phyloP scores from a whole-genome alignment of 352 stramenopile species.

The Phytophthora melonis region DNA sequence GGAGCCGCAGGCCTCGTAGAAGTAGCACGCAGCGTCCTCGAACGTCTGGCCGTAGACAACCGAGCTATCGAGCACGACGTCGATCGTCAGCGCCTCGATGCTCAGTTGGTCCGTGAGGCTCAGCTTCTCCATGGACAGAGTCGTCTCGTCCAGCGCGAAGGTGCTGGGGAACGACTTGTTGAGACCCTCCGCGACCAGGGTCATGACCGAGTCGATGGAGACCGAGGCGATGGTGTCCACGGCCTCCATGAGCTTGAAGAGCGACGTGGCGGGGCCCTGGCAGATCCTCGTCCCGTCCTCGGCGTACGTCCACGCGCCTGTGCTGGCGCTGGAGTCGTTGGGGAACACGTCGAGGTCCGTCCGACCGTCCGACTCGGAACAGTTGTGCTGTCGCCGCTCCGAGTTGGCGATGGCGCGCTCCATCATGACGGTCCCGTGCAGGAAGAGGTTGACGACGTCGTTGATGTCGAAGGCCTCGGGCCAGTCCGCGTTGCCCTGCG shows the following conservation, averaged over 20 bases:
- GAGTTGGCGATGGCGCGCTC: constrained; percentile 50
- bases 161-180: constrained; percentile 44
- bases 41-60: constrained; percentile 33
- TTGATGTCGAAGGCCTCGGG: constrained; percentile 30
- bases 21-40: constrained; percentile 18
- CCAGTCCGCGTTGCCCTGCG: constrained; percentile 27
- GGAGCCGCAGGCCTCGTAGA: constrained; percentile 12
- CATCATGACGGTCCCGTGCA: constrained; percentile 54
- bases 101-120: constrained; percentile 37
- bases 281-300: constrained; percentile 50
- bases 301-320: constrained; percentile 37
- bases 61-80: constrained; percentile 30
- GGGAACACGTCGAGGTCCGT: constrained; percentile 32
- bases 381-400: constrained; percentile 43
- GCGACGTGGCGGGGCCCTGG: constrained; percentile 41
- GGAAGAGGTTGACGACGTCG: constrained; percentile 41
- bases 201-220: constrained; percentile 33
- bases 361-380: constrained; percentile 46
- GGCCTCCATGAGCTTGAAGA: constrained; percentile 46
- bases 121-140: constrained; percentile 34
- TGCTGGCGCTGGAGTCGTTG: constrained; percentile 7
- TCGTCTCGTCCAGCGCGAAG: constrained; percentile 38
- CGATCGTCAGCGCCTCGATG: constrained; percentile 41
- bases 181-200: constrained; percentile 27
- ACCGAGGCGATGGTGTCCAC: constrained; percentile 16